A percentile compares a stretch with the other conserved stretches of the same genome.
phyloP scores from a whole-genome alignment of 352 stramenopile genomes.

The Phytophthora sojae region DNA sequence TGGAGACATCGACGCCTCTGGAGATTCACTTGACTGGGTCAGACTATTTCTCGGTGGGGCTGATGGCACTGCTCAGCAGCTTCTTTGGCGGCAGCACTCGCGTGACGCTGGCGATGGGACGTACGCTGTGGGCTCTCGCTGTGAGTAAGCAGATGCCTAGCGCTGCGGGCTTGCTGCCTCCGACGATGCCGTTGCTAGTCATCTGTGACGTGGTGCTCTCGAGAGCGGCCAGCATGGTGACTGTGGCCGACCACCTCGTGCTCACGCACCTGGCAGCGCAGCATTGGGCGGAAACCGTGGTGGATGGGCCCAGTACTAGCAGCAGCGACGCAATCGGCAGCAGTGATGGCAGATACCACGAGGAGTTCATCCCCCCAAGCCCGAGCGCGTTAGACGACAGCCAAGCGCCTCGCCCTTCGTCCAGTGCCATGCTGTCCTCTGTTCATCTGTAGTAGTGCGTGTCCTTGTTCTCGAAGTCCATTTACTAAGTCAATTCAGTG shows the following conservation, averaged over 20 bases:
- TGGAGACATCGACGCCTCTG: conserved; percentile 36
- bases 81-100: conserved; percentile 36
- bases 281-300: conserved; percentile 53
- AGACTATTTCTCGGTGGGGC: conserved; percentile 26
- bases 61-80: conserved; percentile 48
- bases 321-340: neutral
- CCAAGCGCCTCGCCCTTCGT: conserved; percentile 19
- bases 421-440: conserved; percentile 30
- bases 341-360: neutral
- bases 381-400: conserved; percentile 23
- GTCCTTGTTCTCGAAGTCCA: neutral
- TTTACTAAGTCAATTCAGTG: neutral
- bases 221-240: conserved; percentile 40
- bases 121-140: conserved; percentile 37
- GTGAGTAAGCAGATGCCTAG: conserved; percentile 5
- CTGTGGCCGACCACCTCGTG: conserved; percentile 49
- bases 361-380: conserved; percentile 4
- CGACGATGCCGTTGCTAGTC: conserved; percentile 52
- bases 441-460: conserved; percentile 21
- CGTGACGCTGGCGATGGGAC: conserved; percentile 31
- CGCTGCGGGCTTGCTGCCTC: conserved; percentile 19
- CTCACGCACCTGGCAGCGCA: conserved; percentile 53
- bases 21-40: conserved; percentile 17
- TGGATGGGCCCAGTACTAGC: conserved; percentile 3
- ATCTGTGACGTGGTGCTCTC: conserved; percentile 52